Evolutionary conservation across 176 grass and related monocot genomes (phyloP).

Genomic region (barley (Hordeum vulgare)): DNA sequence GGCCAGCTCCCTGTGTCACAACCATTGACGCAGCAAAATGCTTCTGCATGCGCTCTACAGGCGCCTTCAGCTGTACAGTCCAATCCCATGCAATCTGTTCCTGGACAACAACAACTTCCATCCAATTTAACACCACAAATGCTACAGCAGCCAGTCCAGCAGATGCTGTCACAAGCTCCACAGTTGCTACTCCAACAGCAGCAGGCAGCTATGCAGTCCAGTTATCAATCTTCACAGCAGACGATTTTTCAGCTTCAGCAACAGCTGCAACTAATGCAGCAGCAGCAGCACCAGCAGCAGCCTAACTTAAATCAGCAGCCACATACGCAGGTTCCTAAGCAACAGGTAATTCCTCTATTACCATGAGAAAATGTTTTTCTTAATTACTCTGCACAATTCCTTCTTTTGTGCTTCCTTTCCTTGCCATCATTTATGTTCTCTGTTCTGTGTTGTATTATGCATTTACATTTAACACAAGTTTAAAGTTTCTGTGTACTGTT

Average conservation of each 20-base stretch:
- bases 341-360: slow-evolving; percentile 55
- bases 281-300: slow-evolving; percentile 40
- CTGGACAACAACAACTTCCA: slow-evolving; percentile 55
- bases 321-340: slow-evolving; percentile 44
- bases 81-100: slow-evolving; percentile 47
- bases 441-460: slow-evolving; percentile 1
- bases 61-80: slow-evolving; percentile 51
- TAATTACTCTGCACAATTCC: not conserved
- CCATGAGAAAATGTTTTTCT: not conserved
- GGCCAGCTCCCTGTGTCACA: slow-evolving; percentile 52
- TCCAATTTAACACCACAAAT: slow-evolving; percentile 57
- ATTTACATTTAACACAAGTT: not conserved
- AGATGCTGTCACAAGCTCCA: slow-evolving; percentile 74
- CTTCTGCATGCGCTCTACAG: slow-evolving; percentile 46
- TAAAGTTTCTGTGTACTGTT: not conserved
- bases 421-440: slow-evolving; percentile 8
- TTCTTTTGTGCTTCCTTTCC: not conserved
- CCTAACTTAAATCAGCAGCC: slow-evolving; percentile 51
- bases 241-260: slow-evolving; percentile 96
- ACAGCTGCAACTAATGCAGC: slow-evolving; percentile 90
- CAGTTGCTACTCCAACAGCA: slow-evolving; percentile 95
- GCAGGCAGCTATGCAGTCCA: slow-evolving; percentile 90
- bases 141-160: slow-evolving; percentile 65
- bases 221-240: slow-evolving; percentile 96
- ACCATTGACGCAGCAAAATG: slow-evolving; percentile 62